A percentile compares a stretch with the other conserved stretches of the same genome.
Conservation (phyloP, 1,139 yeast genomes). For the Candida sanyaensis region DNA sequence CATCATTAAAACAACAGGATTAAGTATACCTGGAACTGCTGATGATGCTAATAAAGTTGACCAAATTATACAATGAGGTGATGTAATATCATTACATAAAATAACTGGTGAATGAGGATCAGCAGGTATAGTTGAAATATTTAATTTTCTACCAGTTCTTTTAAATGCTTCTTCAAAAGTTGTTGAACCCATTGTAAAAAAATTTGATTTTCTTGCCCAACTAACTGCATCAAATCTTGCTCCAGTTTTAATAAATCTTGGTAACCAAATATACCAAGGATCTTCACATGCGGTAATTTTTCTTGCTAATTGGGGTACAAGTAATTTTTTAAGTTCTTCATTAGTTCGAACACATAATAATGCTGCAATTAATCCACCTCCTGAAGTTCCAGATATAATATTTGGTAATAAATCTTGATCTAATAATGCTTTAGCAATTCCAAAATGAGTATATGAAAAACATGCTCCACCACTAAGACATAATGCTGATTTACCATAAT, state of each 20-base stretch:
- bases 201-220: slow-evolving; percentile 70
- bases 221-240: slow-evolving; percentile 75
- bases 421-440: slow-evolving; percentile 69
- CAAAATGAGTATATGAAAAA: slow-evolving; percentile 77
- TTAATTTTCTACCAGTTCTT: slow-evolving; percentile 68
- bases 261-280: slow-evolving; percentile 59
- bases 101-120: slow-evolving; percentile 84
- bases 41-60: slow-evolving; percentile 74
- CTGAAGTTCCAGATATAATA: slow-evolving; percentile 77
- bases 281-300: slow-evolving; percentile 76
- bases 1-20: slow-evolving; percentile 81
- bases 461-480: slow-evolving; percentile 82
- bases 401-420: slow-evolving; percentile 68
- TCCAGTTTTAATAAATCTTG: slow-evolving; percentile 72
- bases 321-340: slow-evolving; percentile 57
- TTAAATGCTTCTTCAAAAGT: slow-evolving; percentile 72
- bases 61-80: slow-evolving; percentile 86
- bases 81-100: slow-evolving; percentile 72
- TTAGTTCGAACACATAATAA: slow-evolving; percentile 70
- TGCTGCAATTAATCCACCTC: slow-evolving; percentile 83
- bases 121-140: slow-evolving; percentile 78
- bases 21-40: slow-evolving; percentile 83
- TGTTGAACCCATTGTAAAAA: slow-evolving; percentile 72
- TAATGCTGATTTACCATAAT: slow-evolving; percentile 72
- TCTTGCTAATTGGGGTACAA: slow-evolving; percentile 63